phyloP scores from a whole-genome alignment of 2,329 filamentous ascomycete genomes.

The Diaporthe ilicicola region DNA sequence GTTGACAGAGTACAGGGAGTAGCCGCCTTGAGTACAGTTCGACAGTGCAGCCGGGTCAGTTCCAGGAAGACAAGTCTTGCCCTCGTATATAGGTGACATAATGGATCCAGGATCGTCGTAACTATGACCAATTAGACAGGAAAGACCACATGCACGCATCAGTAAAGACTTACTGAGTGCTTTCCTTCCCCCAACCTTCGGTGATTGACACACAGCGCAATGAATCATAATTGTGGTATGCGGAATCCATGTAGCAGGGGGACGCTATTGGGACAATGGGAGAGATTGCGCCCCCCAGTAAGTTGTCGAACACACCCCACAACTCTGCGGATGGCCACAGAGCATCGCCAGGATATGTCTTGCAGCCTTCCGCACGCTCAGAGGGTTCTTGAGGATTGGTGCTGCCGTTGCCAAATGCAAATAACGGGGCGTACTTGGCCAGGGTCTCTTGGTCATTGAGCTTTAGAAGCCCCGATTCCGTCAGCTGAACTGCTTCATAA shows the following conservation, averaged over 20 bases:
- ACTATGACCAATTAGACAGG: slow-evolving; percentile 36
- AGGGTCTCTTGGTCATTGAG: slow-evolving; percentile 42
- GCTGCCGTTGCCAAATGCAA: slow-evolving; percentile 42
- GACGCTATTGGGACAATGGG: slow-evolving; percentile 45
- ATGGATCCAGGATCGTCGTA: slow-evolving; percentile 46
- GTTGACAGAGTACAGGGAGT: slow-evolving; percentile 51
- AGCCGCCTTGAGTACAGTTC: slow-evolving; percentile 49
- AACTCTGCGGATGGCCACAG: slow-evolving; percentile 40
- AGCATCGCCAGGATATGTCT: slow-evolving; percentile 45
- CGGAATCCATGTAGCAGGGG: slow-evolving; percentile 41
- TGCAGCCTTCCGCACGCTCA: slow-evolving; percentile 41
- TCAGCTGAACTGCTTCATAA: slow-evolving; percentile 38
- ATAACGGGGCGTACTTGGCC: slow-evolving; percentile 41
- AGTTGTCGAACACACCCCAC: slow-evolving; percentile 42
- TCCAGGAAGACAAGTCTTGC: slow-evolving; percentile 39
- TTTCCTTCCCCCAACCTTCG: slow-evolving; percentile 41
- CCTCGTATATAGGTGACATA: slow-evolving; percentile 47
- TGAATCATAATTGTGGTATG: slow-evolving; percentile 37
- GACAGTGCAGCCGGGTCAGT: slow-evolving; percentile 28
- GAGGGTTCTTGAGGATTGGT: slow-evolving; percentile 35
- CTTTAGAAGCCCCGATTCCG: slow-evolving; percentile 44
- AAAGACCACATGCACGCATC: background rate
- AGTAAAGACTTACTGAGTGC: slow-evolving; percentile 36
- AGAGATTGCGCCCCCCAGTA: slow-evolving; percentile 42
- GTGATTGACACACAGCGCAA: slow-evolving; percentile 40